These are phyloP conservation scores for Mucuna pruriens DNA, from an alignment of 306 rosid species.

Conservation along the genomic window DNA sequence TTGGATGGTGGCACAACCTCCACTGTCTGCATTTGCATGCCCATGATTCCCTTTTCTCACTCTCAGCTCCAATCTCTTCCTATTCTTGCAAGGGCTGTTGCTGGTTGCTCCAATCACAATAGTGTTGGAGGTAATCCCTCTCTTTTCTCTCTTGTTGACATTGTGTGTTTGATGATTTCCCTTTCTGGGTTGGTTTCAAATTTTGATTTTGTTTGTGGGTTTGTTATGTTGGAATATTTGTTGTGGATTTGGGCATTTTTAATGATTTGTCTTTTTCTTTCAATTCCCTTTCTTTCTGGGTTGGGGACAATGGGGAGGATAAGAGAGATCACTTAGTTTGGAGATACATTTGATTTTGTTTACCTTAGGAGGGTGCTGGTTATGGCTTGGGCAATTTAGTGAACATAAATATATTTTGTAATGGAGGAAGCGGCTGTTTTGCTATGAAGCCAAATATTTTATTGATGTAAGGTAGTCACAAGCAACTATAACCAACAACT, in stretches of 20 bases:
- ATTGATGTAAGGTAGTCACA: background rate
- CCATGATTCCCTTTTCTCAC: constrained; percentile 53
- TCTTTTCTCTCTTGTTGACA: background rate
- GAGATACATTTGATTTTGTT: constrained; percentile 21
- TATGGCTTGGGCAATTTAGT: constrained; percentile 22
- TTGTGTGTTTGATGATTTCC: background rate
- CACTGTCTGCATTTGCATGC: constrained; percentile 89
- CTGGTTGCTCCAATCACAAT: constrained; percentile 95
- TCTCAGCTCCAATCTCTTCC: constrained; percentile 68
- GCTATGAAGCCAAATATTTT: background rate
- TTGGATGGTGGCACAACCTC: constrained; percentile 91
- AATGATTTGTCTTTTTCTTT: constrained; percentile 23
- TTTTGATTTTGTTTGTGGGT: constrained; percentile 5
- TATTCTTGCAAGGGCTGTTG: constrained; percentile 75
- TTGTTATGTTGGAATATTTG: background rate
- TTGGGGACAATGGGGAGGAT: constrained; percentile 18
- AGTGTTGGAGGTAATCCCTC: constrained; percentile 78
- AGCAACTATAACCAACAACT: background rate
- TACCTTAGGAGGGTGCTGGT: constrained; percentile 22
- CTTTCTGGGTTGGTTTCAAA: constrained; percentile 14
- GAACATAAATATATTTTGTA: background rate
- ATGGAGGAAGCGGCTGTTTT: constrained; percentile 6
- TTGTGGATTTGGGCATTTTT: background rate
- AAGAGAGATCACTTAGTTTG: constrained; percentile 12
- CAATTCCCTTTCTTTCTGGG: background rate